Evolutionary conservation across 2,329 filamentous ascomycete species (phyloP).

Genomic region (Fusarium pilosicola): DNA sequence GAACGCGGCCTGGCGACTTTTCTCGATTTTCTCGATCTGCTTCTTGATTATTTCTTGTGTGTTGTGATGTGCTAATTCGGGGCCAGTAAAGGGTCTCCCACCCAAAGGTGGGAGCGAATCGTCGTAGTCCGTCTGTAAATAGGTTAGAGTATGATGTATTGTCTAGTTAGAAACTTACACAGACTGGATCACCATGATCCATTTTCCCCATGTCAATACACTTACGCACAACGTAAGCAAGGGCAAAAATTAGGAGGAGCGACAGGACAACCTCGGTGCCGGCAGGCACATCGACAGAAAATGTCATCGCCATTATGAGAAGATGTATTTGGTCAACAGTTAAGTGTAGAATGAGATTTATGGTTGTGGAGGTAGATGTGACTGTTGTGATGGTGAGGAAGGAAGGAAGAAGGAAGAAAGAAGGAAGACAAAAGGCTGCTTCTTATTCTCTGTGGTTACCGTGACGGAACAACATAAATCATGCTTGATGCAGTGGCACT

Average conservation of each 20-base stretch:
- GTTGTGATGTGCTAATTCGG: accelerated
- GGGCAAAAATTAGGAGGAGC: accelerated
- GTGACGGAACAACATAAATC: accelerated
- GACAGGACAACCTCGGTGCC: too few relatives aligned
- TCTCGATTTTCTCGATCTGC: neutral
- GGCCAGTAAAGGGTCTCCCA: accelerated
- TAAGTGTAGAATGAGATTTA: too few relatives aligned
- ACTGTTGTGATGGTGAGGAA: neutral
- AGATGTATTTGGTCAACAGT: too few relatives aligned
- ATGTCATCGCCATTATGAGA: neutral
- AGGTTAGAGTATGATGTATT: neutral
- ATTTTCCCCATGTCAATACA: too few relatives aligned
- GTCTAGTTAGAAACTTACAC: accelerated
- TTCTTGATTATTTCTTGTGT: neutral
- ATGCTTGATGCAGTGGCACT: neutral
- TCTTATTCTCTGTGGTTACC: accelerated
- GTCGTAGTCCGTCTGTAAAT: accelerated
- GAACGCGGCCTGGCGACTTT: neutral
- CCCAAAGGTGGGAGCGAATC: neutral
- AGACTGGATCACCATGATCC: accelerated
- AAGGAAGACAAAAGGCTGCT: neutral
- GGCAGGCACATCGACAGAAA: neutral
- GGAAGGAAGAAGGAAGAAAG: neutral
- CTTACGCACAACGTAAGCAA: too few relatives aligned
- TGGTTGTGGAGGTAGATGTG: too few relatives aligned